Evolutionary conservation across 805 yeast genomes (phyloP).

Genomic region (Wickerhamiella kurtzmanii): DNA sequence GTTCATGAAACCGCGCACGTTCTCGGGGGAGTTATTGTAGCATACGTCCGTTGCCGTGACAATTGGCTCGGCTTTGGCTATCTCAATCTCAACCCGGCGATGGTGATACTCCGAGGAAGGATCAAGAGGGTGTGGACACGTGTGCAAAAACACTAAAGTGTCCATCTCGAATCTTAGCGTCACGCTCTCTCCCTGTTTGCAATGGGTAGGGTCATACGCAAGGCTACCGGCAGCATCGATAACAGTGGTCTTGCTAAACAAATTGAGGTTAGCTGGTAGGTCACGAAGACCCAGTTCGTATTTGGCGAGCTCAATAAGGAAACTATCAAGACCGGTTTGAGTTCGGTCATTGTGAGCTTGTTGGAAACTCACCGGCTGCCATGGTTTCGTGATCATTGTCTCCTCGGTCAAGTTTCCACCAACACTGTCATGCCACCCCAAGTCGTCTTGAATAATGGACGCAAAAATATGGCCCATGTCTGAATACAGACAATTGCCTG

Average conservation of each 20-base stretch:
- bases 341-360: constrained; percentile 3
- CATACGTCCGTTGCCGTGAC: constrained; percentile 1
- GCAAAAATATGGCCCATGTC: constrained; percentile 10
- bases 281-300: constrained; percentile 7
- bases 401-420: constrained; percentile 6
- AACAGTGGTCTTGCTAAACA: constrained; percentile 4
- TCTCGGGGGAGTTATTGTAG: constrained; percentile 3
- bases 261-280: constrained; percentile 6
- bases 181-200: constrained; percentile 2
- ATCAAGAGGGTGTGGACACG: constrained; percentile 11
- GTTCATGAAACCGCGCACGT: constrained; percentile 7
- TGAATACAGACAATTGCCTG: constrained; percentile 8
- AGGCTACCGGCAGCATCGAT: constrained; percentile 1
- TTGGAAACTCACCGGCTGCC: constrained; percentile 8
- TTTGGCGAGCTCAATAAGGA: constrained; percentile 7
- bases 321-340: constrained; percentile 8
- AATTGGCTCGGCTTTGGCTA: constrained; percentile 1
- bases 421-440: constrained; percentile 10
- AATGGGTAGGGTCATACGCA: constrained; percentile 1
- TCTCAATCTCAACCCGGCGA: constrained; percentile 5
- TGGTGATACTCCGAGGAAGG: constrained; percentile 5
- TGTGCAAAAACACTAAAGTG: constrained; percentile 6
- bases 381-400: constrained; percentile 6
- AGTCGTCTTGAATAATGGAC: constrained; percentile 5
- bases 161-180: constrained; percentile 10